Conservation (phyloP, 345 rosid genomes). For the Populus pruinosa region DNA sequence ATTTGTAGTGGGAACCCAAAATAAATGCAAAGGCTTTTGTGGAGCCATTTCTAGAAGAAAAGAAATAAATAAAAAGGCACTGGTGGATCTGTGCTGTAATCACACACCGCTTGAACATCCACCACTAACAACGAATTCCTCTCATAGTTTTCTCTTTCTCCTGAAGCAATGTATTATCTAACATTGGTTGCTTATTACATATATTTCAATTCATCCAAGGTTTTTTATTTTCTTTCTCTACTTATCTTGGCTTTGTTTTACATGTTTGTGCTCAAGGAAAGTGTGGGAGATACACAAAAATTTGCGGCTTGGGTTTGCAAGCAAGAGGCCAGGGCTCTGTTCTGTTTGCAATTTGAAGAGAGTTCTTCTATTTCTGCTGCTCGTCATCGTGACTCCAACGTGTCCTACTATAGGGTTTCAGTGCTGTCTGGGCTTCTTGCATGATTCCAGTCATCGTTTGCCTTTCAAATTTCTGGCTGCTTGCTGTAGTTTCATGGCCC, state of each 20-base stretch:
- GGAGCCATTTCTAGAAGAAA: not conserved
- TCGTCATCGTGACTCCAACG: not conserved
- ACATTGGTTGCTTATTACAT: conserved; percentile 28
- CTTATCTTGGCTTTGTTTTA: conserved; percentile 16
- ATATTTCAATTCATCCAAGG: conserved; percentile 20
- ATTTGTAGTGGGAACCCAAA: not conserved
- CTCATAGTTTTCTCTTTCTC: not conserved
- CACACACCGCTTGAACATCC: not conserved
- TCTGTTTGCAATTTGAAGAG: conserved; percentile 7
- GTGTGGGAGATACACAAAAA: not conserved
- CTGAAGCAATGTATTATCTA: conserved; percentile 22
- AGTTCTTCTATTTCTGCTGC: not conserved
- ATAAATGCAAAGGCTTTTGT: not conserved
- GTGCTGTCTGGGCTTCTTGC: not conserved
- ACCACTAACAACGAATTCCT: not conserved
- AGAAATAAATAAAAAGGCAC: not conserved
- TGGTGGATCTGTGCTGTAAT: conserved; percentile 1
- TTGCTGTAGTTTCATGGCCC: not conserved
- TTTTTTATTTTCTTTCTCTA: conserved; percentile 19
- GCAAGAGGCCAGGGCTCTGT: conserved; percentile 1
- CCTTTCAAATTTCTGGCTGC: not conserved
- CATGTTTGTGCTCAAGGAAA: conserved; percentile 9
- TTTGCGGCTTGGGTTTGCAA: conserved; percentile 9
- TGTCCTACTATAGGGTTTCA: not conserved
- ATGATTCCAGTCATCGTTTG: not conserved